Evolutionary conservation across 1,284 basidiomycete species (phyloP).

Genomic region (Anthracocystis panici-leucophaei): DNA sequence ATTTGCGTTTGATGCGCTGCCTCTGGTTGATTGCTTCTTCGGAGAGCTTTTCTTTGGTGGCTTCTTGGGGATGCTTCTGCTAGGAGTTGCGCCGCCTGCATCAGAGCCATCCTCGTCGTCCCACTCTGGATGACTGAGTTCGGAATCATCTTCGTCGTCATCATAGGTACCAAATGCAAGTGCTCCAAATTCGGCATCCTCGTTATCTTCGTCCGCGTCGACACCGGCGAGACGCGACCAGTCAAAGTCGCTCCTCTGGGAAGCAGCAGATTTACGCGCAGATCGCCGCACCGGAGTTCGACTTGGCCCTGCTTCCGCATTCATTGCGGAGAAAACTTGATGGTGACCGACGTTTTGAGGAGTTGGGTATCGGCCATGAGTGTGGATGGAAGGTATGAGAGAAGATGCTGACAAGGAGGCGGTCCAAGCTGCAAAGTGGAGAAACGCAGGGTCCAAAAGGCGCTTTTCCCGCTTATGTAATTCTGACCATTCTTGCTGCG

Average conservation of each 20-base stretch:
- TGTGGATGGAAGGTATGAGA: constrained; percentile 5
- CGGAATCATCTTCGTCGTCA: constrained; percentile 29
- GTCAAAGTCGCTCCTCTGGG: constrained; percentile 11
- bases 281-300: constrained; percentile 16
- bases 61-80: constrained; percentile 13
- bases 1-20: background rate
- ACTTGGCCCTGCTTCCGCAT: constrained; percentile 33
- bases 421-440: constrained; percentile 9
- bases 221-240: constrained; percentile 34
- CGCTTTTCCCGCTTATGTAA: constrained; percentile 21
- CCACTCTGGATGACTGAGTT: constrained; percentile 34
- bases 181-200: constrained; percentile 36
- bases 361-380: background rate
- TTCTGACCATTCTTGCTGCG: background rate
- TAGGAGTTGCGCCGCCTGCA: constrained; percentile 18
- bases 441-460: constrained; percentile 36
- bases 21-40: background rate
- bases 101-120: constrained; percentile 48
- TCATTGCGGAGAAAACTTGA: background rate
- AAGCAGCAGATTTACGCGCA: constrained; percentile 12
- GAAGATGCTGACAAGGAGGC: background rate
- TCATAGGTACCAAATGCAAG: constrained; percentile 20
- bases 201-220: constrained; percentile 30
- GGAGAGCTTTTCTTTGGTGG: constrained; percentile 10
- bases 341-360: background rate